Conservation (phyloP, 495 filamentous ascomycete species). For the Aspergillus diversus region DNA sequence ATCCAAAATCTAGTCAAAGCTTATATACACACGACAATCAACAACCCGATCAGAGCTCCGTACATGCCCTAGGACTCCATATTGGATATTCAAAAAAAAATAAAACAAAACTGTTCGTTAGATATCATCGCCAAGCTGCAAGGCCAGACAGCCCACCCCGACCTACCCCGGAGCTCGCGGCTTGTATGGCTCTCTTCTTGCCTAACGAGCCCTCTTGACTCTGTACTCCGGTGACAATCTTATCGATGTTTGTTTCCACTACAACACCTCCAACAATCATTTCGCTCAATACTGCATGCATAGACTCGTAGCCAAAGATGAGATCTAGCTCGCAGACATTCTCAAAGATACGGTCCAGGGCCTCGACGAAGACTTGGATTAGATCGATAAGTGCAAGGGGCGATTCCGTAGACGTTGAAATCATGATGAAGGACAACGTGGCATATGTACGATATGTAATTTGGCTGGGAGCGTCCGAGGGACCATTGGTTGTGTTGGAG, state of each 20-base stretch:
- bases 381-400: constrained; percentile 93
- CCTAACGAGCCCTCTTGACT: constrained; percentile 77
- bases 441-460: constrained; percentile 98
- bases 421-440: constrained; percentile 97
- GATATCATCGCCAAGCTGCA: constrained; percentile 46
- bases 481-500: constrained; percentile 55
- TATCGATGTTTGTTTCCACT: constrained; percentile 87
- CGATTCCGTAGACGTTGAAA: constrained; percentile 95
- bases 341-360: constrained; percentile 92
- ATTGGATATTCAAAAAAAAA: constrained; percentile 1
- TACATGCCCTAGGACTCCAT: background rate
- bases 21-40: background rate
- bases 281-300: constrained; percentile 88
- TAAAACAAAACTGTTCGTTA: background rate
- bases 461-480: constrained; percentile 89
- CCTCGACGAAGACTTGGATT: constrained; percentile 97
- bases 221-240: constrained; percentile 82
- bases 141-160: constrained; percentile 44
- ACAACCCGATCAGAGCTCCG: no score
- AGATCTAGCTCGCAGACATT: constrained; percentile 98
- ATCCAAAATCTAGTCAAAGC: background rate
- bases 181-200: constrained; percentile 63
- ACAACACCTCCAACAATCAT: constrained; percentile 97
- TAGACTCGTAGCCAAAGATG: constrained; percentile 97
- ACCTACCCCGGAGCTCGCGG: constrained; percentile 44